These are phyloP conservation scores for Serendipita sp. DNA, from an alignment of 768 basidiomycete species.

Conservation along the genomic window DNA sequence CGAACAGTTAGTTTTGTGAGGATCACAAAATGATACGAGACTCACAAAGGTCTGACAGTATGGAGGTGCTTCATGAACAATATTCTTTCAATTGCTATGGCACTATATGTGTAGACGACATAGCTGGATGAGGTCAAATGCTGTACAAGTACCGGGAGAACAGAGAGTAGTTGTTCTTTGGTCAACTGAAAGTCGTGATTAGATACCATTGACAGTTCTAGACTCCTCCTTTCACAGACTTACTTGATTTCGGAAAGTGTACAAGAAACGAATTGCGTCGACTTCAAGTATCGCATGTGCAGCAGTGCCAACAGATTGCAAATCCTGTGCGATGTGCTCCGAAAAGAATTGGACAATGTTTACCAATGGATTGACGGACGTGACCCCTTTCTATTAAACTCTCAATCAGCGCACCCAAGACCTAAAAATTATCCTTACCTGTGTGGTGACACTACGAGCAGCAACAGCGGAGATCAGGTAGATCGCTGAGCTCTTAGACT, in stretches of 20 bases:
- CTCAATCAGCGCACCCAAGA: neutral
- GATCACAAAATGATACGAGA: constrained; percentile 4
- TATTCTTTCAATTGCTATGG: constrained; percentile 93
- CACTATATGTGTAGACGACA: constrained; percentile 90
- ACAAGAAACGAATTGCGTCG: constrained; percentile 86
- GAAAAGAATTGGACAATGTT: constrained; percentile 95
- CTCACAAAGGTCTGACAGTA: constrained; percentile 11
- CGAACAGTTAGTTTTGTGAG: neutral
- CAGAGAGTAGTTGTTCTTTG: constrained; percentile 82
- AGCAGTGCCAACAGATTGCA: constrained; percentile 47
- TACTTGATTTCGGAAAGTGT: constrained; percentile 94
- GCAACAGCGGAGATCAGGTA: constrained; percentile 91
- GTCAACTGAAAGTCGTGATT: constrained; percentile 40
- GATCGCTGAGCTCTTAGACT: constrained; percentile 83
- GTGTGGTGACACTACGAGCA: constrained; percentile 68
- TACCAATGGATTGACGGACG: constrained; percentile 78
- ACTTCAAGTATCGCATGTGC: constrained; percentile 88
- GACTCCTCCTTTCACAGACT: neutral
- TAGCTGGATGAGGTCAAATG: constrained; percentile 75
- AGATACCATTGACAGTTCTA: neutral
- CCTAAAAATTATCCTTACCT: constrained; percentile 30
- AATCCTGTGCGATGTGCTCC: constrained; percentile 73
- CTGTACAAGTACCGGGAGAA: constrained; percentile 68
- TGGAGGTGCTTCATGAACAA: constrained; percentile 62
- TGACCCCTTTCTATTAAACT: constrained; percentile 62